phyloP scores from a whole-genome alignment of 345 rosid species.

The Sisymbrium altissimum region DNA sequence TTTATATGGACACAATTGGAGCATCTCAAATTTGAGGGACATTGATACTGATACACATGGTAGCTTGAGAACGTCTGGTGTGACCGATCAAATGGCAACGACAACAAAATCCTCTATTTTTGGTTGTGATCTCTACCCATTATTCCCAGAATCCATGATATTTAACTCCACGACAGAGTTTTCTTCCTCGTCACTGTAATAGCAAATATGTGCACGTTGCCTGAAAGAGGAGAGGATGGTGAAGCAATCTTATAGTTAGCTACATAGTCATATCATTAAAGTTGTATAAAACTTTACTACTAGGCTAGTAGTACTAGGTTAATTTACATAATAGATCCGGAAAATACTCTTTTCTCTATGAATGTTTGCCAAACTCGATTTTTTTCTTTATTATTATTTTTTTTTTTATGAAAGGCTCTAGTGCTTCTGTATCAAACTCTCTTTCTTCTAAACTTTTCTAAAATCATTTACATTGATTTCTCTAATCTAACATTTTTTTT shows the following conservation, averaged over 20 bases:
- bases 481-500: too few relatives aligned
- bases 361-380: too few relatives aligned
- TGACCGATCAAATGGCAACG: background rate
- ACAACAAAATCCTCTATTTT: background rate
- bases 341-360: too few relatives aligned
- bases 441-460: too few relatives aligned
- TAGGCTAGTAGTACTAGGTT: too few relatives aligned
- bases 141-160: constrained; percentile 2
- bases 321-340: too few relatives aligned
- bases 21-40: constrained; percentile 29
- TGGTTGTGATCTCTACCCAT: constrained; percentile 6
- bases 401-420: too few relatives aligned
- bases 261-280: background rate
- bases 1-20: constrained; percentile 22
- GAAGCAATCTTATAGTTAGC: background rate
- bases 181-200: background rate
- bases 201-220: background rate
- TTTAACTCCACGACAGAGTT: background rate
- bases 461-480: too few relatives aligned
- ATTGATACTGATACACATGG: background rate
- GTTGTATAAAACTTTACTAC: background rate
- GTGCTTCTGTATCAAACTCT: too few relatives aligned
- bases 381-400: too few relatives aligned
- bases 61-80: constrained; percentile 6
- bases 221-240: background rate